These are phyloP conservation scores for Candida caryicola DNA, from an alignment of 805 yeast genomes.

Conservation along the genomic window DNA sequence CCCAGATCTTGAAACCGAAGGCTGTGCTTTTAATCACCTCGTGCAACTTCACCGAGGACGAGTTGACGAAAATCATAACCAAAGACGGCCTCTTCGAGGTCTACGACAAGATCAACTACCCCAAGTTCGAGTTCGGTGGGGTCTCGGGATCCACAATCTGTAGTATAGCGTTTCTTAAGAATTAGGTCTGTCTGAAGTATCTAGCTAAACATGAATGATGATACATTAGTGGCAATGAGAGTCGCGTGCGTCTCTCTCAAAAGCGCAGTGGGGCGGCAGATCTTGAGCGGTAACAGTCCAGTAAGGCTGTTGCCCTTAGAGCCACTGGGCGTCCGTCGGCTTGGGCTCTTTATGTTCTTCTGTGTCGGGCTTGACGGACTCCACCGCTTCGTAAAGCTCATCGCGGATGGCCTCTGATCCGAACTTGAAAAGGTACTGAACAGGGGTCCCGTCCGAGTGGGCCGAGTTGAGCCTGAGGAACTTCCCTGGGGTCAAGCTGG, in stretches of 20 bases:
- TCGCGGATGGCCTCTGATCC: conserved; percentile 60
- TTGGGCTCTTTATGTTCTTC: background rate
- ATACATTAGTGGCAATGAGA: background rate
- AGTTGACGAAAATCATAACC: conserved; percentile 57
- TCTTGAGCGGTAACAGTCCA: too few species aligned
- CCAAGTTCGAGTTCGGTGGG: conserved; percentile 87
- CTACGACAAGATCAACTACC: conserved; percentile 72
- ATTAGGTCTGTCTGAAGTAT: background rate
- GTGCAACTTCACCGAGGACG: conserved; percentile 88
- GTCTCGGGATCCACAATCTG: conserved; percentile 83
- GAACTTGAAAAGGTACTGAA: conserved; percentile 80
- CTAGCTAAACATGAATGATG: background rate
- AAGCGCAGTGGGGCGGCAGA: background rate
- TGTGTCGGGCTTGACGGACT: conserved; percentile 23
- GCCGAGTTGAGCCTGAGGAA: conserved; percentile 73
- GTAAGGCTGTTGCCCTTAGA: too few species aligned
- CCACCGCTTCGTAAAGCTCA: conserved; percentile 52
- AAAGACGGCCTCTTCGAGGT: conserved; percentile 45
- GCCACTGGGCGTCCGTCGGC: background rate
- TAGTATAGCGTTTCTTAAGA: conserved; percentile 69
- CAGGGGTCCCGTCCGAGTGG: conserved; percentile 59
- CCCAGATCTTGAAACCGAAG: conserved; percentile 50
- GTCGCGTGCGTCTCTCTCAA: background rate
- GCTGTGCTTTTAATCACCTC: conserved; percentile 76
- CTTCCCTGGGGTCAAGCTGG: conserved; percentile 80